Percentiles rank a stretch among this genome's conserved stretches.
Conservation (phyloP, 2,329 filamentous ascomycete species). For the Chaetomium strumarium region DNA sequence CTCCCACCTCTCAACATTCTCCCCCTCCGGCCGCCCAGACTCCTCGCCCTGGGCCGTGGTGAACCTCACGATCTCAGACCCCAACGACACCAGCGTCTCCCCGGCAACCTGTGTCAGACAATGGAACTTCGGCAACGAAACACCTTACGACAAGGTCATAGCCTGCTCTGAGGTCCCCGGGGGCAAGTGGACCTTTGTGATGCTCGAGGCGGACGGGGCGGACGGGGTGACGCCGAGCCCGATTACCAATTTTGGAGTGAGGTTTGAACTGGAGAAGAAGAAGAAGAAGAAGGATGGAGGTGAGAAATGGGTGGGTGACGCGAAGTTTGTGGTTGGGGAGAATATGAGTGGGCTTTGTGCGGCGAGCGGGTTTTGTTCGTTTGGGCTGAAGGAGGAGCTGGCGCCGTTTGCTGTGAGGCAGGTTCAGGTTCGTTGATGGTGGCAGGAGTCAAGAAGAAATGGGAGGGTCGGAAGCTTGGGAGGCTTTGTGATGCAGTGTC, state of each 20-base stretch:
- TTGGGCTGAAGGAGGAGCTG: conserved; percentile 12
- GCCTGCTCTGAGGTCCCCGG: conserved; percentile 4
- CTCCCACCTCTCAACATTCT: conserved; percentile 6
- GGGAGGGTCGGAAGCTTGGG: no score
- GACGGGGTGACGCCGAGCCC: background rate
- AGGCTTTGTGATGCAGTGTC: no score
- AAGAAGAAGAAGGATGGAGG: background rate
- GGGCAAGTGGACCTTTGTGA: conserved; percentile 5
- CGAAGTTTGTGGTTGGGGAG: conserved; percentile 2
- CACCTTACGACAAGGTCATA: conserved; percentile 2
- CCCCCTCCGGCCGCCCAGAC: conserved; percentile 8
- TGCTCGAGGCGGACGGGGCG: conserved; percentile 3
- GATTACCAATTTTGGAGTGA: conserved; percentile 4
- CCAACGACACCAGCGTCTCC: background rate
- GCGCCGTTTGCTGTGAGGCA: conserved; percentile 10
- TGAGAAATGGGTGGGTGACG: background rate
- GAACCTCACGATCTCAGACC: conserved; percentile 15
- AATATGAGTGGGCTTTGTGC: conserved; percentile 14
- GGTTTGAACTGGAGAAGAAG: background rate
- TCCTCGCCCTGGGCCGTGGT: conserved; percentile 4
- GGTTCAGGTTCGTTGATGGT: background rate
- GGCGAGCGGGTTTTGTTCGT: conserved; percentile 15
- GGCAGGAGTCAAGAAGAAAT: no score
- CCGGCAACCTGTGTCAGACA: background rate
- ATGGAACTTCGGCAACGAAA: background rate